Evolutionary conservation across 352 stramenopile species (phyloP).

Genomic region (Globisporangium okanoganense): DNA sequence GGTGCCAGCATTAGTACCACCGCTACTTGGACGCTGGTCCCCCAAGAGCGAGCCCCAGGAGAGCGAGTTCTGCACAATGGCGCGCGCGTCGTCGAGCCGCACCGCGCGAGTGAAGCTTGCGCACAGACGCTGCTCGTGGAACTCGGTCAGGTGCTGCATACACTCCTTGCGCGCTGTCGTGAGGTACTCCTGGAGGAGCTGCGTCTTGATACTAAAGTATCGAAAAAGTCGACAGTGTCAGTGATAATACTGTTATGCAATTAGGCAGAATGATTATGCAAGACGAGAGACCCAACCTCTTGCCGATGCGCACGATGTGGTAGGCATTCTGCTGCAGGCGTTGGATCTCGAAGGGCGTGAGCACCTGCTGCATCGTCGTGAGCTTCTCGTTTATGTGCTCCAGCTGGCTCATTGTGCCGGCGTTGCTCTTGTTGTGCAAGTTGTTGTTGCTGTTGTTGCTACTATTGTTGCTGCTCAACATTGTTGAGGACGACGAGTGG

Average conservation of each 20-base stretch:
- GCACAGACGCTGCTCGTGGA: slow-evolving; percentile 45
- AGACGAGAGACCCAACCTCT: slow-evolving; percentile 27
- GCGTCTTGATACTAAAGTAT: slow-evolving; percentile 49
- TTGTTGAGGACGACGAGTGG: slow-evolving; percentile 1
- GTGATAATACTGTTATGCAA: background rate
- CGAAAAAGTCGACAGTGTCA: background rate
- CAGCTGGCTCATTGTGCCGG: slow-evolving; percentile 27
- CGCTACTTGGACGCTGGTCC: slow-evolving; percentile 15
- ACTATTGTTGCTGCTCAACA: background rate
- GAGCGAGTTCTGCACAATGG: slow-evolving; percentile 60
- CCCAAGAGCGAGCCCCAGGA: slow-evolving; percentile 29
- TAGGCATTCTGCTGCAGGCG: slow-evolving; percentile 53
- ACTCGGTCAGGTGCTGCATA: slow-evolving; percentile 35
- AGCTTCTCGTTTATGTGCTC: slow-evolving; percentile 61
- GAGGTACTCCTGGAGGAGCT: slow-evolving; percentile 48
- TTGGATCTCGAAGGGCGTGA: slow-evolving; percentile 76
- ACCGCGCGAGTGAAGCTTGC: slow-evolving; percentile 55
- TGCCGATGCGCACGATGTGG: slow-evolving; percentile 68
- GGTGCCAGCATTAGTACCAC: slow-evolving; percentile 1
- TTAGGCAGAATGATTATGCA: background rate
- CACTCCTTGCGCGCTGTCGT: slow-evolving; percentile 35
- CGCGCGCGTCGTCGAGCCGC: slow-evolving; percentile 60
- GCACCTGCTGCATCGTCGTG: slow-evolving; percentile 67
- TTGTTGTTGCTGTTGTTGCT: background rate
- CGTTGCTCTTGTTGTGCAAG: background rate